Evolutionary conservation across 169 alveolate species (phyloP).

Genomic region (Eimeria praecox): DNA sequence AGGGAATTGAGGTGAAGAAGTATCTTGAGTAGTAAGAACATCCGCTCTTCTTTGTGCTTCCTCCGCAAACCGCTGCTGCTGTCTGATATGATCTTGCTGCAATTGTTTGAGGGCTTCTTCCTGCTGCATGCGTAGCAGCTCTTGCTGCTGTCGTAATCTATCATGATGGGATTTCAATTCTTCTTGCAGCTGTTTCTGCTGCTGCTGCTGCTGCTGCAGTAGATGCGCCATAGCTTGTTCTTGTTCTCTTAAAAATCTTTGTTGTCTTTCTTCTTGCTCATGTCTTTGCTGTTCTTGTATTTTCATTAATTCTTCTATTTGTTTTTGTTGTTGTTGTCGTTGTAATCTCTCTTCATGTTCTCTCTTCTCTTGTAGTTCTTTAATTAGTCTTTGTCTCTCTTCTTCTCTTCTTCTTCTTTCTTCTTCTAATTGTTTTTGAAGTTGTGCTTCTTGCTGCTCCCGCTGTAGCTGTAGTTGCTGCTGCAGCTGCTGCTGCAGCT

Average conservation of each 20-base stretch:
- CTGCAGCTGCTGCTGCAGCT: constrained; percentile 29
- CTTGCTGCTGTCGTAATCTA: constrained; percentile 1
- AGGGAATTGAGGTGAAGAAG: background rate
- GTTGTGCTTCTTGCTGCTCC: constrained; percentile 28
- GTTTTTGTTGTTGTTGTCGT: constrained; percentile 54
- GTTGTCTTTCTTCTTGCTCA: constrained; percentile 30
- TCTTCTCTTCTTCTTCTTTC: constrained; percentile 29
- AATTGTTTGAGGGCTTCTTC: constrained; percentile 34
- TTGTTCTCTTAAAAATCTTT: background rate
- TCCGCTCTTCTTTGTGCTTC: constrained; percentile 23
- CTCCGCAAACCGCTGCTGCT: constrained; percentile 40
- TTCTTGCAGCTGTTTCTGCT: constrained; percentile 49
- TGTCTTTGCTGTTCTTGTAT: constrained; percentile 30
- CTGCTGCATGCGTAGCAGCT: constrained; percentile 39
- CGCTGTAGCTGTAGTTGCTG: constrained; percentile 52
- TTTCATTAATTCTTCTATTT: constrained; percentile 24
- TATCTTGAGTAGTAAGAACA: background rate
- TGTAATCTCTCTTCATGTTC: constrained; percentile 17
- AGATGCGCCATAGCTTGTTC: constrained; percentile 1
- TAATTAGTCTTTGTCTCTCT: background rate
- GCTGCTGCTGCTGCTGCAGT: constrained; percentile 58
- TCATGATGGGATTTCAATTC: background rate
- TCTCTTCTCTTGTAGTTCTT: background rate
- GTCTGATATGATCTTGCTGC: constrained; percentile 14
- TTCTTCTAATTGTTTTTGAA: background rate